Evolutionary conservation across 371 early-diverging fungal species (phyloP).

Genomic region (Phascolomyces articulosus): DNA sequence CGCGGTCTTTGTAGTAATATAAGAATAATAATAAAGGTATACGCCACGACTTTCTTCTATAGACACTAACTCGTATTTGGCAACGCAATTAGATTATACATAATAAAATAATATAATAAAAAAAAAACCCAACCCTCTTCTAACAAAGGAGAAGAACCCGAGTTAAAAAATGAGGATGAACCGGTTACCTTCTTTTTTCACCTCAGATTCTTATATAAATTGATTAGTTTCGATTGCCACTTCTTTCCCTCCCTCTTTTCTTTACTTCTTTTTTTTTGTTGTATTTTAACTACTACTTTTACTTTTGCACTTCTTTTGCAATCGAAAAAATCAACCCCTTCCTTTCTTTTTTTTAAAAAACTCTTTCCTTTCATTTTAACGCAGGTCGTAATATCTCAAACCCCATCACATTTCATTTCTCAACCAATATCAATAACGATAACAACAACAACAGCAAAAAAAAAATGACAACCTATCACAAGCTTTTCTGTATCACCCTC

Average conservation of each 20-base stretch:
- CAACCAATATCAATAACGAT: background rate
- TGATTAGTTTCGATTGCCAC: background rate
- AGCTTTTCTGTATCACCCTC: conserved; percentile 5
- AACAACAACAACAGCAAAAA: background rate
- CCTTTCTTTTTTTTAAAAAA: conserved; percentile 9
- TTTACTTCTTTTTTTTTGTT: conserved; percentile 2
- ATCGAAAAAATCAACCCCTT: too few species aligned
- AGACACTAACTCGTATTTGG: background rate
- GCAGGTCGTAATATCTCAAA: conserved; percentile 12
- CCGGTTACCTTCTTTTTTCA: background rate
- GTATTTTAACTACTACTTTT: conserved; percentile 8
- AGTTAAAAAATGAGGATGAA: too few species aligned
- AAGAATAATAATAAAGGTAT: too few species aligned
- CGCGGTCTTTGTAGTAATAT: too few species aligned
- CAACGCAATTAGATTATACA: background rate
- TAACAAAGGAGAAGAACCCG: too few species aligned
- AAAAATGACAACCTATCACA: conserved; percentile 5
- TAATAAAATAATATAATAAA: background rate
- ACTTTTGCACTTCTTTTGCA: background rate
- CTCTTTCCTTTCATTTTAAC: conserved; percentile 12
- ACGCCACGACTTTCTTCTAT: background rate
- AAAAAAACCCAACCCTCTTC: background rate
- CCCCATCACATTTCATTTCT: conserved; percentile 6
- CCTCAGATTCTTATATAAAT: background rate
- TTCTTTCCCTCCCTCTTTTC: background rate